phyloP scores from a whole-genome alignment of 108 stramenopile genomes.

The Chaetoceros muelleri region DNA sequence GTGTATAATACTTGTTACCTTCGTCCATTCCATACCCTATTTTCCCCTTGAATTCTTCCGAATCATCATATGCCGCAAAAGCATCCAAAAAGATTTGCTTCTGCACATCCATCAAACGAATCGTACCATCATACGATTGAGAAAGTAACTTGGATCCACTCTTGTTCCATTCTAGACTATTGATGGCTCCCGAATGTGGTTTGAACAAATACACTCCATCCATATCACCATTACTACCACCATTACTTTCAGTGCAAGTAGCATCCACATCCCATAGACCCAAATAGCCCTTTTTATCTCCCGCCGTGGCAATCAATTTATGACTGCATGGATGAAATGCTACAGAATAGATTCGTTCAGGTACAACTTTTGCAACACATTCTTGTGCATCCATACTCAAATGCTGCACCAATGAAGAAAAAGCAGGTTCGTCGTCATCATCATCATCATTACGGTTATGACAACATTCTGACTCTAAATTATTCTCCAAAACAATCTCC shows the following conservation, averaged over 20 bases:
- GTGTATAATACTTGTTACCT: constrained; percentile 53
- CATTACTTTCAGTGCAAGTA: constrained; percentile 1
- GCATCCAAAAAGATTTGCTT: constrained; percentile 45
- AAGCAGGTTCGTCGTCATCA: constrained; percentile 6
- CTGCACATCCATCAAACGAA: constrained; percentile 50
- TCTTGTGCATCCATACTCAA: constrained; percentile 48
- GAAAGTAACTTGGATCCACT: constrained; percentile 37
- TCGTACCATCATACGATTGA: constrained; percentile 65
- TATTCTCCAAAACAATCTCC: constrained; percentile 4
- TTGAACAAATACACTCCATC: constrained; percentile 53
- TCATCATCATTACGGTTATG: neutral
- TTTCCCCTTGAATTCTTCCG: constrained; percentile 38
- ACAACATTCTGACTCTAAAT: constrained; percentile 5
- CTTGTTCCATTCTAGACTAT: constrained; percentile 40
- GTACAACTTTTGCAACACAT: constrained; percentile 64
- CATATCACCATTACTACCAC: neutral
- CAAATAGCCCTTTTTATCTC: constrained; percentile 60
- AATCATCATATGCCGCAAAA: constrained; percentile 73
- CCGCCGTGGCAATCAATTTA: constrained; percentile 48
- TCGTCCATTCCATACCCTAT: constrained; percentile 49
- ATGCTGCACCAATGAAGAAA: constrained; percentile 16
- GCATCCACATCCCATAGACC: constrained; percentile 71
- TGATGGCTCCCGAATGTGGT: constrained; percentile 42
- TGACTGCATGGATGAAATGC: constrained; percentile 51
- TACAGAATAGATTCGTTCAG: constrained; percentile 63